These are phyloP conservation scores for Gnomoniopsis smithogilvyi DNA, from an alignment of 2,329 filamentous ascomycete species.

Conservation along the genomic window DNA sequence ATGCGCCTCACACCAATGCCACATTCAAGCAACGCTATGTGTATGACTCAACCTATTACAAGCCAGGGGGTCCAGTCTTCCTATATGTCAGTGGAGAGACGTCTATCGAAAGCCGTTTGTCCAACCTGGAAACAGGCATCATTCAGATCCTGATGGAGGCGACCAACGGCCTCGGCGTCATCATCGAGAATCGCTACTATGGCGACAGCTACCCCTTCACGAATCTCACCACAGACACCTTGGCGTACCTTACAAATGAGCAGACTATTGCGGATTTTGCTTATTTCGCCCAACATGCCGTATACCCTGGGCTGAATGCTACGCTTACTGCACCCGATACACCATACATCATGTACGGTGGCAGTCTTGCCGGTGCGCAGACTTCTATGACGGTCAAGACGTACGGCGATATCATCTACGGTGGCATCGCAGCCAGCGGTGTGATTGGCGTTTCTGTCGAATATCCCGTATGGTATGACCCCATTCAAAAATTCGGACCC, in stretches of 20 bases:
- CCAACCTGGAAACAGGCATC: constrained; percentile 32
- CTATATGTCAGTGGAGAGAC: constrained; percentile 32
- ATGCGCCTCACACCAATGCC: constrained; percentile 38
- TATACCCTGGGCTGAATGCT: constrained; percentile 37
- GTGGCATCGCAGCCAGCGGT: constrained; percentile 46
- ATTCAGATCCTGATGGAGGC: constrained; percentile 53
- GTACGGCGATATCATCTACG: constrained; percentile 42
- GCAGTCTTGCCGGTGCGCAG: constrained; percentile 15
- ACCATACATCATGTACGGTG: constrained; percentile 22
- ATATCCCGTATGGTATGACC: constrained; percentile 48
- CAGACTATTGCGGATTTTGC: constrained; percentile 51
- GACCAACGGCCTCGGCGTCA: constrained; percentile 50
- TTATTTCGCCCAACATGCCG: constrained; percentile 46
- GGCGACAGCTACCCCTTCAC: constrained; percentile 46
- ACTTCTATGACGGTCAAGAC: constrained; percentile 39
- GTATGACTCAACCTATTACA: constrained; percentile 51
- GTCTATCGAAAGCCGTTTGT: constrained; percentile 26
- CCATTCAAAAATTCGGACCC: constrained; percentile 46
- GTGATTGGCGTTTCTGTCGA: constrained; percentile 37
- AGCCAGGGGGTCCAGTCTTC: constrained; percentile 44
- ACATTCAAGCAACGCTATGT: constrained; percentile 55
- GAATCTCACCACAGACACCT: constrained; percentile 44
- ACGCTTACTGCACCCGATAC: constrained; percentile 40
- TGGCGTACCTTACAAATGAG: constrained; percentile 47
- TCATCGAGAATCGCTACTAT: constrained; percentile 51